phyloP scores from a whole-genome alignment of 106 monocot species.

The Phalaenopsis aphrodite region DNA sequence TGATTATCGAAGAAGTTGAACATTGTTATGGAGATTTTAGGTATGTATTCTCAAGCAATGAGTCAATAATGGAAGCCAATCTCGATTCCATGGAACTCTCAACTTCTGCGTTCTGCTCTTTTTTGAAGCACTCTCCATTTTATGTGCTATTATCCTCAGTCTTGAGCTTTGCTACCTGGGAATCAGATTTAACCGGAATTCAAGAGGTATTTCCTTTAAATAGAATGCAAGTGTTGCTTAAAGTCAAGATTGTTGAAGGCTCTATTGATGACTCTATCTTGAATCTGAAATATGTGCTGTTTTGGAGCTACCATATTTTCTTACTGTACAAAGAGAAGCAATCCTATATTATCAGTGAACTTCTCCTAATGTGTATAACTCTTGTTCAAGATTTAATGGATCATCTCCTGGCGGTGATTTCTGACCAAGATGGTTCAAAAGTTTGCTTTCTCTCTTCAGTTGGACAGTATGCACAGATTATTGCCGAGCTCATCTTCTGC shows the following conservation, averaged over 20 bases:
- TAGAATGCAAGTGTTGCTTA: constrained; percentile 49
- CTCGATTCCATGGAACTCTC: constrained; percentile 24
- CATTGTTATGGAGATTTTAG: neutral
- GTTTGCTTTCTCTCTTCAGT: constrained; percentile 7
- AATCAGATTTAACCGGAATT: constrained; percentile 12
- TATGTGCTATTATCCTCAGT: constrained; percentile 47
- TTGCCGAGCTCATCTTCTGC: constrained; percentile 46
- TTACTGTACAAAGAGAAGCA: constrained; percentile 11
- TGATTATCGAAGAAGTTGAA: constrained; percentile 12
- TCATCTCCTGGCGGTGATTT: constrained; percentile 19
- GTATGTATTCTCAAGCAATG: neutral
- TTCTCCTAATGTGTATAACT: constrained; percentile 36
- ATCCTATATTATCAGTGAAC: constrained; percentile 30
- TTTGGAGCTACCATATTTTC: constrained; percentile 62
- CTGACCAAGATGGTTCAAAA: constrained; percentile 9
- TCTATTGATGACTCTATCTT: constrained; percentile 25
- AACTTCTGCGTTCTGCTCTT: constrained; percentile 35
- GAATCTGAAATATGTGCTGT: constrained; percentile 44
- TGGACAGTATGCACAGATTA: constrained; percentile 22
- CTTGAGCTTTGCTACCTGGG: constrained; percentile 29
- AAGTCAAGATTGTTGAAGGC: constrained; percentile 37
- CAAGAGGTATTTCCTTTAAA: constrained; percentile 20
- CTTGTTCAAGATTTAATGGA: constrained; percentile 46
- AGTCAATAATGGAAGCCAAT: neutral
- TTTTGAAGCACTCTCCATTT: constrained; percentile 59